Base-by-base conservation (phyloP, 495 filamentous ascomycete species). In the Aspergillus taichungensis region DNA sequence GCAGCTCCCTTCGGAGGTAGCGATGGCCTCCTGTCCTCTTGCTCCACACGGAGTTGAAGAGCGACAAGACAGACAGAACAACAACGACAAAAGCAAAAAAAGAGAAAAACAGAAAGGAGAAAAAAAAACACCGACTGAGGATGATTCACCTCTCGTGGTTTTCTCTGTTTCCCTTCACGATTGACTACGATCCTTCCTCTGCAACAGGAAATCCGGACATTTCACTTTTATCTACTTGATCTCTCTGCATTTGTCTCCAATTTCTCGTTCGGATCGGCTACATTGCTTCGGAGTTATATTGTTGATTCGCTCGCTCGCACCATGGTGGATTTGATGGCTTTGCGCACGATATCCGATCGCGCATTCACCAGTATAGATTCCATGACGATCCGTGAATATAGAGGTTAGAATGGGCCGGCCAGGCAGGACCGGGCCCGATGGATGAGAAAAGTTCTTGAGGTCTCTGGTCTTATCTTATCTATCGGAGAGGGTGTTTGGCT, bases 1-100 rank as follows among this genome's bases (percentile, higher is more conserved):
- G 84, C 54, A 92, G 90, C 56, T 88, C 83, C 8, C 79, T 95
- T 50, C 71, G 69, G 52, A 67, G 73, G 51, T 79, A 75, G 60
- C 35, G 52, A 42, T 37, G 37, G 45, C 54, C 31, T 42, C 37
- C 9, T 31, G 37, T 13, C 57, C 57, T 49, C 41, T 54, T 54
- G 38, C 45, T 45, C 56, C 30, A 5, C 28, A 34, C 30, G 30
- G 11, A 30, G 29, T 24, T 36, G 37, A 35, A 13, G 30, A 40
- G 29, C 42, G 14, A 38, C 34, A 29, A 34, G 18, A 24, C 18
- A 24, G 18, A 24, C 18, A 24, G 18, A 24, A 24, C 18, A 24
- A 24, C 18, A 24, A 24, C 18, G 18, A 24, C 18, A 24, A 24
- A 24, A 24, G 4, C 18, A 24, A 24, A 24, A 24, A 24, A 24